A percentile compares a stretch with the other conserved stretches of the same genome.
phyloP scores from a whole-genome alignment of 208 protist genomes.

The Acanthamoeba culbertsoni region DNA sequence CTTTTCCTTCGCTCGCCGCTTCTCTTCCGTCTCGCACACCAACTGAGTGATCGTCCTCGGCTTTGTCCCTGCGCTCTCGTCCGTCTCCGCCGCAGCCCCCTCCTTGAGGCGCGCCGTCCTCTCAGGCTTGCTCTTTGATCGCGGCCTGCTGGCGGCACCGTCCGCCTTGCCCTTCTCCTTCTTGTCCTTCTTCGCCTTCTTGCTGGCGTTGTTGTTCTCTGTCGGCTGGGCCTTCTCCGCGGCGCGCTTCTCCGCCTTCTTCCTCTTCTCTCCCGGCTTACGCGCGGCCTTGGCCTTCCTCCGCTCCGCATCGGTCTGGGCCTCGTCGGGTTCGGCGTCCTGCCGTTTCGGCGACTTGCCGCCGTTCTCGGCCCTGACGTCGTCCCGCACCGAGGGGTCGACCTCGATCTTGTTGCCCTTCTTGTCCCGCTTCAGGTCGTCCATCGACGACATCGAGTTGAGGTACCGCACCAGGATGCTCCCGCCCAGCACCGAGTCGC shows the following conservation, averaged over 20 bases:
- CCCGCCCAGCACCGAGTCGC: slow-evolving; percentile 26
- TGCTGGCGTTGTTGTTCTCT: background rate
- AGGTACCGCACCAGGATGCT: slow-evolving; percentile 53
- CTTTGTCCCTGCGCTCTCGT: background rate
- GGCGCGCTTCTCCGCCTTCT: background rate
- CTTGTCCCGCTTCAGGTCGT: slow-evolving; percentile 41
- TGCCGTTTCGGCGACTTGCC: background rate
- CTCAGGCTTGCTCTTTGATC: background rate
- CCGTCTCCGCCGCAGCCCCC: background rate
- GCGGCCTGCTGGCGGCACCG: background rate
- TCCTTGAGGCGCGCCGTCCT: background rate
- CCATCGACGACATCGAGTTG: slow-evolving; percentile 40
- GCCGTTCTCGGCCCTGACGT: too few species aligned
- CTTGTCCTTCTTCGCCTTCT: background rate
- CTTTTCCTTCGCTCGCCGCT: background rate
- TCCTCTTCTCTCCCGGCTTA: background rate
- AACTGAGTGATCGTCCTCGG: background rate
- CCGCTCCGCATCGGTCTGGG: too few species aligned
- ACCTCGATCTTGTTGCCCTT: background rate
- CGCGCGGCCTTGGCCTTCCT: background rate
- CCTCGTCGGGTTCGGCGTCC: background rate
- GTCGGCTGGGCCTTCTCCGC: background rate
- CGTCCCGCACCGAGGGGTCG: background rate
- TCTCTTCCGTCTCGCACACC: background rate
- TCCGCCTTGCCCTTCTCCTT: slow-evolving; percentile 14